Evolutionary conservation across 2,329 filamentous ascomycete genomes (phyloP), one percentile per base, ranked within the genome.

Genomic region (Penicillium polonicum): DNA sequence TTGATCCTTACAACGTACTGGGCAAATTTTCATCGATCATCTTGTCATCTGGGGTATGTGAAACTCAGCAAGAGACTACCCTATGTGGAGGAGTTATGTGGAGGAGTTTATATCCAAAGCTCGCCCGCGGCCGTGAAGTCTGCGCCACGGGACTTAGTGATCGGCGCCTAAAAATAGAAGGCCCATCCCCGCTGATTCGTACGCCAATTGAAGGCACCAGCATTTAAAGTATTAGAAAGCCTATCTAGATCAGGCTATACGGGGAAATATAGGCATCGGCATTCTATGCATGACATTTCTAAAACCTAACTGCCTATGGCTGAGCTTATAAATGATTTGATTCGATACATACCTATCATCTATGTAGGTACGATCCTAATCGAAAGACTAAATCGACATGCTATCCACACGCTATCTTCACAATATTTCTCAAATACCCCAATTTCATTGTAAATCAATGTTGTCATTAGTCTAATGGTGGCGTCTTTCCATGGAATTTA

Each of bases 11-110:
- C 19, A 35, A 48, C 45, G 19, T 48, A 48, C 82, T 91, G 55
- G 92, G 92, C n/a, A 97, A 85, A 75, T 92, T 96, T 74, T 95
- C 91, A 86, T 96, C 92, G 68, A 96, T 84, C 92, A 96, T 96
- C 19, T 66, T 74, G 59, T 49, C 38, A 46, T 44, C 12, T 58
- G 42, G 17, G 8, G 15, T 39, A 23, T 50, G n/a, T 19, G 29
- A 29, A 31, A 33, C 3, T n/a, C 7, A 19, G 23, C 15, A 43
- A 52, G 13, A 36, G 23, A 29, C 10, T n/a, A 29, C 3, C 3
- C 10, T 23, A 23, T 23, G 23, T 23, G 4, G 23, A 23, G 23
- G 17, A 29, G 44, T 48, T 33, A 25, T 44, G 29, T 21, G 19
- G 21, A 21, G 52, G 19, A 43, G 48, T 58, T 58, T 62, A 63